Conservation (phyloP, 805 yeast genomes). For the Metschnikowia aberdeeniae region DNA sequence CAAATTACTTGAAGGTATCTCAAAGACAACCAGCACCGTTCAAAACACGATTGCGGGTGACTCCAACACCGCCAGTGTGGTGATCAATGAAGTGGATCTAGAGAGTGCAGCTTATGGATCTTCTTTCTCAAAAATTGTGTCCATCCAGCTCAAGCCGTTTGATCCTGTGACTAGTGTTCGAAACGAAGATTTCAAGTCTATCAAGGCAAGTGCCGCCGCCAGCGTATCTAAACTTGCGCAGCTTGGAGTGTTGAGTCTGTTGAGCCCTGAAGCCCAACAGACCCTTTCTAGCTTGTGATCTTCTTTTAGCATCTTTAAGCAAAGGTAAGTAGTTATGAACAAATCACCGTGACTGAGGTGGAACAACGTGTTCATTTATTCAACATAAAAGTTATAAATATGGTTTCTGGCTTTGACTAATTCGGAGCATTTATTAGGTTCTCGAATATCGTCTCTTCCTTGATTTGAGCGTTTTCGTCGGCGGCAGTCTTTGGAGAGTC, state of each 20-base stretch:
- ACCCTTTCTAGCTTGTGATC: slow-evolving; percentile 8
- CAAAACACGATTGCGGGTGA: slow-evolving; percentile 17
- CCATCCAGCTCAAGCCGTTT: slow-evolving; percentile 54
- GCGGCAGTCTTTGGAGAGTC: neutral
- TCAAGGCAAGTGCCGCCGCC: slow-evolving; percentile 24
- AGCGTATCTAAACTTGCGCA: slow-evolving; percentile 27
- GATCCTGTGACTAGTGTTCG: slow-evolving; percentile 66
- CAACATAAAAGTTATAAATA: neutral
- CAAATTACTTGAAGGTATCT: slow-evolving; percentile 26
- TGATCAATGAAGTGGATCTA: slow-evolving; percentile 46
- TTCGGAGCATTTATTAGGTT: slow-evolving; percentile 5
- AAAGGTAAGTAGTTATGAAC: neutral
- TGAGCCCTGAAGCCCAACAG: slow-evolving; percentile 19
- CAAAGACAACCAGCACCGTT: slow-evolving; percentile 15
- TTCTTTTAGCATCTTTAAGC: neutral
- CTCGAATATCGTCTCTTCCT: slow-evolving; percentile 6
- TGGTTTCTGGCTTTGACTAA: neutral
- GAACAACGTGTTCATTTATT: neutral
- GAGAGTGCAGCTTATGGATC: slow-evolving; percentile 83
- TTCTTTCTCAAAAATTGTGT: slow-evolving; percentile 67
- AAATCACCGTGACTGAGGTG: neutral
- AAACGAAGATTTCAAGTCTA: slow-evolving; percentile 29
- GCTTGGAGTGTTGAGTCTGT: slow-evolving; percentile 24
- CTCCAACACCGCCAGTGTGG: slow-evolving; percentile 23
- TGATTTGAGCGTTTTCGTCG: neutral